Base-by-base conservation (phyloP, 305 asterid genomes). In the Fraxinus nigra region DNA sequence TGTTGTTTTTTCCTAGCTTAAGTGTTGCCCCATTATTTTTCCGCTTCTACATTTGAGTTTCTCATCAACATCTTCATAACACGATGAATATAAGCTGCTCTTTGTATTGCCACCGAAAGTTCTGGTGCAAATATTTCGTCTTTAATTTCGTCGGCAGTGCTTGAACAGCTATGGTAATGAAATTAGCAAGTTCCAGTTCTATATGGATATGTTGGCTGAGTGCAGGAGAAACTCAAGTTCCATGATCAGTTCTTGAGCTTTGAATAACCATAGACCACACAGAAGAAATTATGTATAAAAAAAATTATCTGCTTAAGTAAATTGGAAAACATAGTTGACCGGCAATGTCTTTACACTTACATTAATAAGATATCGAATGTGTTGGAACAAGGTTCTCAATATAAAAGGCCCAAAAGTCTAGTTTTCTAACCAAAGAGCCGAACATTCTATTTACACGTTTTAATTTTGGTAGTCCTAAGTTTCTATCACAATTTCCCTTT, bases 141-240 rank as follows among this genome's bases (percentile, higher is more conserved):
- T 35, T 1, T 72, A 4, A 65, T 22, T 78, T 48, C 38, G 70
- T 43, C 13, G 82, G 92, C 92, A 35, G 7, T 35, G 38, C 38
- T 5, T 35, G 89, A 3, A 32, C 34, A 32, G 34, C 34, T 3
- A 32, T 32, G 34, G 34, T 32, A 32, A 32, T 32, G 34, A 32
- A 32, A 32, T 32, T 32, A 32, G 34, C 93, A 92, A 90, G 90
- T 93, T 97, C 77, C 98, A 94, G 88, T 92, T 94, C 92, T 93
- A 90, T 59, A 94, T 94, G 97, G 97, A 93, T 46, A 92, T 94
- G 98, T 80, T 93, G 85, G 85, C 92, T 46, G 97, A 94, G 32
- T 92, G 98, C 93, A 87, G 82, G 88, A 91, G 90, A 76, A 94
- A 84, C 92, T 89, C 97, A 0, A 92, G 90, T 40, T 88, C 97